Evolutionary conservation across 2,329 filamentous ascomycete species (phyloP), one percentile per base, ranked within the genome.

Genomic region (Diaporthe ilicicola): DNA sequence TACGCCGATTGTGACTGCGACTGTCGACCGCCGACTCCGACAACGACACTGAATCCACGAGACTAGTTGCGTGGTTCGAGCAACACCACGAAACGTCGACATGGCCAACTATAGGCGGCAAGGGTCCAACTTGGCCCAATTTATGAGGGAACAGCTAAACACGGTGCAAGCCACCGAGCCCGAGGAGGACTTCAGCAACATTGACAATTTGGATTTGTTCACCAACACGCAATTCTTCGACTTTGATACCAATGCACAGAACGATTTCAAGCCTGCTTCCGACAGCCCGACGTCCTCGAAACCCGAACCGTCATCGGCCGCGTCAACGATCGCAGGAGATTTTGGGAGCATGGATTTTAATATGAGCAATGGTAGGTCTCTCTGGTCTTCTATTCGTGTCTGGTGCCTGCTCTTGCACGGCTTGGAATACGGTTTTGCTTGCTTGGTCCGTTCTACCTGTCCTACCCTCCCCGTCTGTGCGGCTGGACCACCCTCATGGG

Each of bases 101-200:
- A 94, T 94, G 92, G 90, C 93, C 80, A 88, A 86, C 80, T 94
- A 90, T 87, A 91, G 88, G 82, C 92, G 94, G 73, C 91, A 92
- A 79, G 93, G 89, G 76, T 92, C 93, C 78, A 97, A 97, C 81
- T 93, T 97, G 83, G 94, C 94, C 78, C 92, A 94, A 79, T 97
- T 96, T 84, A 88, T 98, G 75, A 92, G 93, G 77, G 92, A 95
- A 76, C 51, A 71, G 19, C 87, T 98, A 77, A 97, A 97, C 85
- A 89, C 90, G 73, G 85, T 92, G 73, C 89, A 90, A 76, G 88
- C 92, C 73, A 88, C 85, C 66, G 77, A 85, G 29, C 79, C 87
- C 34, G 87, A 91, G 72, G 89, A 92, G 67, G 82, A 85, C 65
- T 88, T 91, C 81, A 87, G 87, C 67, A 76, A 75, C 76, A 84